A percentile compares a stretch with the other conserved stretches of the same genome.
phyloP scores from a whole-genome alignment of 1,284 basidiomycete genomes.

The Fereydounia khargensis region DNA sequence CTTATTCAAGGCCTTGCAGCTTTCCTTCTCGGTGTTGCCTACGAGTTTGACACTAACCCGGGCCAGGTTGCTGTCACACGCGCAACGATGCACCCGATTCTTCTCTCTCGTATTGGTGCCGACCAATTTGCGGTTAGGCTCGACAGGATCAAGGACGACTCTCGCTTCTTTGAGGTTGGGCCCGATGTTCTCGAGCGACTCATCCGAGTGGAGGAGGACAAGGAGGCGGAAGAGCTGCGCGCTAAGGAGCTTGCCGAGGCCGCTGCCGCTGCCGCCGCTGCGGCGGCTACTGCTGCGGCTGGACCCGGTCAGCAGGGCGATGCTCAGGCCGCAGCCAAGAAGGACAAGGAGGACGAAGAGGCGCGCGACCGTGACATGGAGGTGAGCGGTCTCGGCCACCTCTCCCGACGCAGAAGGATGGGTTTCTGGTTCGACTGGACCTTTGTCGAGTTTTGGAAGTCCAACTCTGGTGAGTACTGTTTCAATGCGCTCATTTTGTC shows the following conservation, averaged over 20 bases:
- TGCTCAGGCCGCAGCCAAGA: constrained; percentile 6
- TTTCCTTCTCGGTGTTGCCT: constrained; percentile 87
- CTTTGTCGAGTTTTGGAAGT: constrained; percentile 97
- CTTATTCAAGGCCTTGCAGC: constrained; percentile 86
- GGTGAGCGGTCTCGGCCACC: constrained; percentile 25
- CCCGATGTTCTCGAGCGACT: constrained; percentile 66
- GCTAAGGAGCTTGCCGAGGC: constrained; percentile 18
- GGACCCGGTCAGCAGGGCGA: background rate
- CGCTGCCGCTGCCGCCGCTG: constrained; percentile 14
- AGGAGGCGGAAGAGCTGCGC: constrained; percentile 48
- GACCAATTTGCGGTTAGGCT: constrained; percentile 87
- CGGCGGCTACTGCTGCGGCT: constrained; percentile 15
- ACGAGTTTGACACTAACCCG: constrained; percentile 60
- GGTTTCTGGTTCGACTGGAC: constrained; percentile 98
- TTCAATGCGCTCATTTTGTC: background rate
- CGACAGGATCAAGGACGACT: constrained; percentile 80
- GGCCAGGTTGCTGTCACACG: constrained; percentile 37
- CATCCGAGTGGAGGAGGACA: constrained; percentile 18
- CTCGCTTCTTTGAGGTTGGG: constrained; percentile 81
- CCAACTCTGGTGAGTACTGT: constrained; percentile 76
- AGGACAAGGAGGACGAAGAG: constrained; percentile 26
- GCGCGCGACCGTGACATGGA: constrained; percentile 28
- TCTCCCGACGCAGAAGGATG: constrained; percentile 61
- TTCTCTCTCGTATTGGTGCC: constrained; percentile 74
- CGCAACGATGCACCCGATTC: constrained; percentile 65